Evolutionary conservation across 148 eudicot species (phyloP).

Genomic region (Rhododendron williamsianum): DNA sequence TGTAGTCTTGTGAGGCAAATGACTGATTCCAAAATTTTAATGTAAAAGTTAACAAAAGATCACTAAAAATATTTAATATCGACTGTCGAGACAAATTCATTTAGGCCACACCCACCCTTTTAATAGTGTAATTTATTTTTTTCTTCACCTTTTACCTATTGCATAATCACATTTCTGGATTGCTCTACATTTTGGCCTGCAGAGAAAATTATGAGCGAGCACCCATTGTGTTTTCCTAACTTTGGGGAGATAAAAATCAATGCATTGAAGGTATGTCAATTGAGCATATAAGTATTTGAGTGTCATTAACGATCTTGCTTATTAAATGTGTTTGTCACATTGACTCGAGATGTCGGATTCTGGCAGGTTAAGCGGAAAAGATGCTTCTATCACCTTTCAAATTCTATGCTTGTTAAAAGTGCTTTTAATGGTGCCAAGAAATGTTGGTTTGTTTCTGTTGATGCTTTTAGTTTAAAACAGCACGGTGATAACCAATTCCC

Average conservation of each 20-base stretch:
- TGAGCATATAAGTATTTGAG: background rate
- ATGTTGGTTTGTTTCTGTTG: constrained; percentile 60
- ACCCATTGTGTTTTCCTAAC: constrained; percentile 20
- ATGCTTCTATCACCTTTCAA: constrained; percentile 45
- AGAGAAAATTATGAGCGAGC: constrained; percentile 9
- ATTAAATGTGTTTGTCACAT: background rate
- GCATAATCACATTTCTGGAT: background rate
- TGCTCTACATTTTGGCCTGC: background rate
- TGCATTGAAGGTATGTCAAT: constrained; percentile 49
- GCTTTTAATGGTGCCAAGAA: constrained; percentile 40
- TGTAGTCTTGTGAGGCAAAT: background rate
- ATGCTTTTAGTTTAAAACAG: constrained; percentile 27
- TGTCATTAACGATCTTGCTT: background rate
- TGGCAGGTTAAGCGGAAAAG: constrained; percentile 49
- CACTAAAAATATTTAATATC: background rate
- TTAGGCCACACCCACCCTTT: background rate
- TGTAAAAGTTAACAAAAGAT: background rate
- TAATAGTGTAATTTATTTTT: background rate
- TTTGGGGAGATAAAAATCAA: constrained; percentile 41
- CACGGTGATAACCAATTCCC: constrained; percentile 6
- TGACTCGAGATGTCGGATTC: constrained; percentile 9
- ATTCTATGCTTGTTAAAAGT: constrained; percentile 42
- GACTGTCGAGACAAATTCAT: background rate
- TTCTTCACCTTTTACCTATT: background rate
- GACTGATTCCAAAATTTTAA: background rate